phyloP scores from a whole-genome alignment of 768 basidiomycete genomes.

The Sistotremastrum suecicum region DNA sequence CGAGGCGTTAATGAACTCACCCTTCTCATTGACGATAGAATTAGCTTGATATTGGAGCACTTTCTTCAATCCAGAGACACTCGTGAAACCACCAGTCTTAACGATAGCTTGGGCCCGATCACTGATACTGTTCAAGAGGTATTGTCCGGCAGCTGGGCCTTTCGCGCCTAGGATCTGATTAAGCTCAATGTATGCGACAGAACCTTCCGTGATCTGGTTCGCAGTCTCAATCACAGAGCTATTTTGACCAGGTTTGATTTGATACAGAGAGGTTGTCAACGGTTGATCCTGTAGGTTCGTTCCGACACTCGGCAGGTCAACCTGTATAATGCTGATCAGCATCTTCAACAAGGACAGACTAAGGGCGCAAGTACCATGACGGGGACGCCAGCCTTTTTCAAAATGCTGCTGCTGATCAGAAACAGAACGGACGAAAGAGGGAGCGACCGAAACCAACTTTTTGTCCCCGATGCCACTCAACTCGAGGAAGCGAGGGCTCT shows the following conservation, averaged over 20 bases:
- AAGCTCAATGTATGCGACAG: constrained; percentile 37
- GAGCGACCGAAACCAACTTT: too few relatives aligned
- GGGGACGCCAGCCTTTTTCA: too few relatives aligned
- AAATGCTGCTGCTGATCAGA: too few relatives aligned
- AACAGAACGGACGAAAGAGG: too few relatives aligned
- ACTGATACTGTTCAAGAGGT: constrained; percentile 30
- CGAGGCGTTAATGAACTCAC: too few relatives aligned
- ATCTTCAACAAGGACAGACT: constrained; percentile 23
- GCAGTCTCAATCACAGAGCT: constrained; percentile 13
- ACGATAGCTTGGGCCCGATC: constrained; percentile 22
- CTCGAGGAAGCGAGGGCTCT: constrained; percentile 30
- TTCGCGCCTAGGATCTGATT: constrained; percentile 29
- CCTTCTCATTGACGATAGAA: constrained; percentile 30
- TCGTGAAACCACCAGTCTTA: too few relatives aligned
- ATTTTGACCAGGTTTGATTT: too few relatives aligned
- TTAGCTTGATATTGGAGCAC: constrained; percentile 33
- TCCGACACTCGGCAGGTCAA: constrained; percentile 36
- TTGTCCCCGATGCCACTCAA: constrained; percentile 43
- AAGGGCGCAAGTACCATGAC: too few relatives aligned
- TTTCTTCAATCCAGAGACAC: constrained; percentile 24
- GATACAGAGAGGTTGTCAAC: too few relatives aligned
- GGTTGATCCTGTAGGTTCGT: constrained; percentile 43
- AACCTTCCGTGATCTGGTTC: constrained; percentile 26
- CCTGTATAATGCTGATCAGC: constrained; percentile 31
- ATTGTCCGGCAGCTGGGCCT: constrained; percentile 11